phyloP scores from a whole-genome alignment of 129 eudicot species.

The Deinandra increscens region DNA sequence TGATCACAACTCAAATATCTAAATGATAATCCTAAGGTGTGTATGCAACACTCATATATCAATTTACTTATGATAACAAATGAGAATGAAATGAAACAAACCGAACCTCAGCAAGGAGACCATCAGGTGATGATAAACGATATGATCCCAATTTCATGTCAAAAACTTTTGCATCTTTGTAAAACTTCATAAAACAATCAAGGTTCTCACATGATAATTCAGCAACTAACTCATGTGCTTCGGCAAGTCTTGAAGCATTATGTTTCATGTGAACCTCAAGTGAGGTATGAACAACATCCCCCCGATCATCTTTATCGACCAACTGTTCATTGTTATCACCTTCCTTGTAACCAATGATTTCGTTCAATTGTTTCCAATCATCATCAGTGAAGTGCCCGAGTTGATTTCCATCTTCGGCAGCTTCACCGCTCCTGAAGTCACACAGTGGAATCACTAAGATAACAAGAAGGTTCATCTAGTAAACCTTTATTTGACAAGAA shows the following conservation, averaged over 20 bases:
- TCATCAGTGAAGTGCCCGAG: slow-evolving; percentile 66
- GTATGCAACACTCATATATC: background rate
- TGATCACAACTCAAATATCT: slow-evolving; percentile 22
- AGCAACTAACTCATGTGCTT: slow-evolving; percentile 66
- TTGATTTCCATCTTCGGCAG: slow-evolving; percentile 66
- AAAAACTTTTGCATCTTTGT: slow-evolving; percentile 77
- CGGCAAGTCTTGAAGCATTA: slow-evolving; percentile 89
- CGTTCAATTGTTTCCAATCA: slow-evolving; percentile 86
- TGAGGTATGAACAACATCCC: slow-evolving; percentile 55
- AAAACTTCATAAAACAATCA: slow-evolving; percentile 72
- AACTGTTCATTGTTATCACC: slow-evolving; percentile 57
- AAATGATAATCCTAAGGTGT: slow-evolving; percentile 14
- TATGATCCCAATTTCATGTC: slow-evolving; percentile 94
- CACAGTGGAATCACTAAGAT: slow-evolving; percentile 14
- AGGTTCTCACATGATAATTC: slow-evolving; percentile 91
- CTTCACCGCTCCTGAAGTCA: slow-evolving; percentile 51
- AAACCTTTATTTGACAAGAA: slow-evolving; percentile 1
- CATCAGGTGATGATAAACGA: slow-evolving; percentile 80
- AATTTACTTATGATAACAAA: background rate
- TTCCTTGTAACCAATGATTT: slow-evolving; percentile 89
- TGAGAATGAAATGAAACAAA: background rate
- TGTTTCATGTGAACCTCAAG: slow-evolving; percentile 92
- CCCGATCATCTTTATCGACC: slow-evolving; percentile 36
- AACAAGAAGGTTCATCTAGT: slow-evolving; percentile 4
- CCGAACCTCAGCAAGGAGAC: slow-evolving; percentile 90